A percentile compares a stretch with the other conserved stretches of the same genome.
phyloP scores from a whole-genome alignment of 352 stramenopile species.

The Blastocystis sp. region DNA sequence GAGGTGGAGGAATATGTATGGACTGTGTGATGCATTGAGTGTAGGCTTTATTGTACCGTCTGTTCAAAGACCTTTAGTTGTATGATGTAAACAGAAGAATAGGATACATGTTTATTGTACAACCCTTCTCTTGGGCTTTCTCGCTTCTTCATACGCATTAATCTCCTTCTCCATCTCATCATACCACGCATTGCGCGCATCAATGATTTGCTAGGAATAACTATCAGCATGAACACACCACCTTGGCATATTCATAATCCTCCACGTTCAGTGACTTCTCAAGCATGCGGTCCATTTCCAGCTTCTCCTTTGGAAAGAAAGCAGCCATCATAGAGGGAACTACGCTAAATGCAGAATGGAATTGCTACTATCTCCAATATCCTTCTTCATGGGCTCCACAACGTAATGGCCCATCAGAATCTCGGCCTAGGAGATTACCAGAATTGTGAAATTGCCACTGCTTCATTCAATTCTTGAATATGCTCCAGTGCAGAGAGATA shows the following conservation, averaged over 20 bases:
- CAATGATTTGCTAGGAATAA: slow-evolving; percentile 23
- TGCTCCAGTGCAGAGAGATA: slow-evolving; percentile 11
- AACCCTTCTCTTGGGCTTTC: neutral
- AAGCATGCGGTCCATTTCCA: slow-evolving; percentile 13
- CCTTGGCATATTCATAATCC: neutral
- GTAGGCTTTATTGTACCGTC: slow-evolving; percentile 32
- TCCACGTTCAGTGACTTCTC: neutral
- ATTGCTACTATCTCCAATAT: neutral
- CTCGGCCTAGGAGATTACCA: slow-evolving; percentile 3
- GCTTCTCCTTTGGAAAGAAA: slow-evolving; percentile 60
- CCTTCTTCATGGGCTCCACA: slow-evolving; percentile 15
- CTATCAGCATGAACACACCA: neutral
- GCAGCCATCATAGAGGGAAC: slow-evolving; percentile 19
- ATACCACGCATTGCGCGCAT: slow-evolving; percentile 40
- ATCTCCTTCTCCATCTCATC: neutral
- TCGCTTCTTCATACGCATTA: slow-evolving; percentile 18
- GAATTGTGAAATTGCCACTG: neutral
- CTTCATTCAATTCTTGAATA: slow-evolving; percentile 29
- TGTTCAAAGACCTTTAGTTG: slow-evolving; percentile 28
- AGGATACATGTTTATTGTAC: slow-evolving; percentile 26
- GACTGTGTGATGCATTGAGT: neutral
- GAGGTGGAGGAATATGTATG: slow-evolving; percentile 56
- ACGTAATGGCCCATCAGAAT: slow-evolving; percentile 13
- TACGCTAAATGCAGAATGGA: neutral
- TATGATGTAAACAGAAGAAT: neutral